Base-by-base conservation (phyloP, 495 filamentous ascomycete species). In the Elaphomyces granulatus region DNA sequence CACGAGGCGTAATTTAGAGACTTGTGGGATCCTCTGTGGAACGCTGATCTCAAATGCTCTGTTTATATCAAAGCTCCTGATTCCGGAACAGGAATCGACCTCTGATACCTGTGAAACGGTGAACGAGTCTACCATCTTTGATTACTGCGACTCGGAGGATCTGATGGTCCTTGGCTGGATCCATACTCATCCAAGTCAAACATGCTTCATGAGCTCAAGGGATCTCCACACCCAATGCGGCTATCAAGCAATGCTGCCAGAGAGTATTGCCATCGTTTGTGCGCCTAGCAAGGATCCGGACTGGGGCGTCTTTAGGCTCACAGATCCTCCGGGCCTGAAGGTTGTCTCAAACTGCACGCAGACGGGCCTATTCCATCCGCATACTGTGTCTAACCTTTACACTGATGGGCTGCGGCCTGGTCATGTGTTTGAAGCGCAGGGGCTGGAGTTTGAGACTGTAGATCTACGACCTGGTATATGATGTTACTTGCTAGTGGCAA, bases 191-290 rank as follows among this genome's bases (percentile, higher is more conserved):
- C 90, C 90, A 0, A 83, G 78, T 0, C 92, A 98, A 63, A 93
- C 85, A 1, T 98, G 90, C 55, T 98, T 98, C 55, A 90, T 98
- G 84, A 93, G 85, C 59, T 87, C 80, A 21, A 70, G 87, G 23
- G 90, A 98, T 53, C 50, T 94, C 45, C 90, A 98, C 48, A 98
- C 92, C 0, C 90, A 95, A 50, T 71, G 72, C 20, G 85, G 84
- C 15, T 96, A 94, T 56, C 90, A 98, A 56, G 72, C 84, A 18
- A 92, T 90, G 85, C 69, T 96, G 54, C 75, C 83, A 12, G 90
- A 98, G 65, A 87, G 81, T 51, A 88, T 98, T 51, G 90, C 92
- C 6, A 92, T 98, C 46, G 90, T 98, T 34, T 96, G 92, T 59
- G 84, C 92, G 20, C 90, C 90, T 9, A 80, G 71, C 33, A 80